Evolutionary conservation across 306 rosid species (phyloP).

Genomic region (Prunus padus): DNA sequence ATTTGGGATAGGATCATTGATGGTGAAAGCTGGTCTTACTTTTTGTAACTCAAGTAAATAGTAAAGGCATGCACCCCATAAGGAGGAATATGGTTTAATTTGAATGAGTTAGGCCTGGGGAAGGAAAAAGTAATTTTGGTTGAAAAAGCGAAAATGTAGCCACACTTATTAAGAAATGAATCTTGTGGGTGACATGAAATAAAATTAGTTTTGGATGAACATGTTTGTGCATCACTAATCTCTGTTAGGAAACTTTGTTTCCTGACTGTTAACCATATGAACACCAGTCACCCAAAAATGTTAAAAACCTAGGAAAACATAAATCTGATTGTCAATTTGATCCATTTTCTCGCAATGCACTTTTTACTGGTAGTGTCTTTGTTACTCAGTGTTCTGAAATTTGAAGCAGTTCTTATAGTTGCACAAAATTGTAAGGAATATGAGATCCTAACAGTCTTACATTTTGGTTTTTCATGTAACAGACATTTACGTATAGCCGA

Average conservation of each 20-base stretch:
- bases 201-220: not conserved
- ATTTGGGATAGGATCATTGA: not conserved
- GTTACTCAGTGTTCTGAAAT: not conserved
- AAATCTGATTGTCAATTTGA: no score
- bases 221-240: not conserved
- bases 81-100: not conserved
- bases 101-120: not conserved
- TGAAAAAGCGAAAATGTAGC: no score
- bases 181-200: not conserved
- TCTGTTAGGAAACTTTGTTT: no score
- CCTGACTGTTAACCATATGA: no score
- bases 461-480: slow-evolving; percentile 5
- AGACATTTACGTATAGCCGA: slow-evolving; percentile 22
- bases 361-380: not conserved
- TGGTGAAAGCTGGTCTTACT: not conserved
- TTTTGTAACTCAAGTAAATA: not conserved
- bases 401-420: no score
- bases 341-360: not conserved
- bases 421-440: not conserved
- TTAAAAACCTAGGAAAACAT: no score
- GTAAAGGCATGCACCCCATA: not conserved
- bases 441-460: not conserved
- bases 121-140: not conserved
- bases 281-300: no score
- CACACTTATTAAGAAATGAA: no score